These are phyloP conservation scores for Alternaria sp. DNA, from an alignment of 2,329 filamentous ascomycete species.

Conservation along the genomic window DNA sequence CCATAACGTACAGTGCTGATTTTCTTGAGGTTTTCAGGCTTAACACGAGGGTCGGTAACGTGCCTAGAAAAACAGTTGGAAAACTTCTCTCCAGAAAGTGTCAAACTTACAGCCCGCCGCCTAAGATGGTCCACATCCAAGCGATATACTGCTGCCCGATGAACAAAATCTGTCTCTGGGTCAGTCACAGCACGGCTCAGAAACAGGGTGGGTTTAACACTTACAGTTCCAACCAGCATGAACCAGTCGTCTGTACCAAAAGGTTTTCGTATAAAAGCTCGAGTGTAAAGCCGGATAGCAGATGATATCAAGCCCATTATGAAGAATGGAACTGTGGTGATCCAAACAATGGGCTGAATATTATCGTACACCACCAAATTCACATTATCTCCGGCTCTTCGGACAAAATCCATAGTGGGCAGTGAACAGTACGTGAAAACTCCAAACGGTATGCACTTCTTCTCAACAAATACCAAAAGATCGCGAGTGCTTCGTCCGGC, in stretches of 20 bases:
- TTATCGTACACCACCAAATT: background rate
- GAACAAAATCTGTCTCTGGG: background rate
- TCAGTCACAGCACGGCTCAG: background rate
- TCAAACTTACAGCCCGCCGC: background rate
- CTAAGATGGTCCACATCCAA: background rate
- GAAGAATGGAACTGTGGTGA: background rate
- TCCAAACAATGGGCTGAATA: background rate
- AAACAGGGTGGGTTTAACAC: background rate
- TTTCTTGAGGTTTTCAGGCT: background rate
- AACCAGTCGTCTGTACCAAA: background rate
- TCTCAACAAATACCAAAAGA: background rate
- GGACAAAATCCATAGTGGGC: background rate
- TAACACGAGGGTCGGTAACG: background rate
- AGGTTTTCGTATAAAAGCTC: background rate
- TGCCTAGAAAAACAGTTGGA: background rate
- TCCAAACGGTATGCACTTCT: background rate
- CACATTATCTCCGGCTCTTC: background rate
- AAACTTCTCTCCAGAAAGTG: background rate
- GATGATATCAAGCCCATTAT: background rate
- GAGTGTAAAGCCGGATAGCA: background rate
- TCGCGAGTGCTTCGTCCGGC: background rate
- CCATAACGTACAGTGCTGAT: background rate
- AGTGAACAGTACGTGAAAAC: too few species aligned
- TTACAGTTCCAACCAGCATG: background rate
- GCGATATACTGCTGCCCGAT: background rate